Percentiles rank a stretch among this genome's conserved stretches.
Conservation (phyloP, 257 asterid genomes). For the Przewalskia tangutica region DNA sequence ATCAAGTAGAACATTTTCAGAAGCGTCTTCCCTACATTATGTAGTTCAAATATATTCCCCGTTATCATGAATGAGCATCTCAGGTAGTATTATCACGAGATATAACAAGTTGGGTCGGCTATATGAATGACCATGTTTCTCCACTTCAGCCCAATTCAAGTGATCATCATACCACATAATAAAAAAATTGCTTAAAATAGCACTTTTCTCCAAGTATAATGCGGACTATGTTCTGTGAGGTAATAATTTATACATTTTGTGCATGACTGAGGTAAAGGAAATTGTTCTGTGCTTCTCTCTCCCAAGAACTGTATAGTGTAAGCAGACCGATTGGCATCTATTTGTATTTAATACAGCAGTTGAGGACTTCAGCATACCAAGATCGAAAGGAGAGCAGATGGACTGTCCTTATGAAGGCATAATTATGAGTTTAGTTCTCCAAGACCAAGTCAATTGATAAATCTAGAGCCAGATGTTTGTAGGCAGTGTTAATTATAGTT, state of each 20-base stretch:
- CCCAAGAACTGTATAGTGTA: neutral
- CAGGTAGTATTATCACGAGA: too few relatives aligned
- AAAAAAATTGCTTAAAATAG: neutral
- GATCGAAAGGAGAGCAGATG: neutral
- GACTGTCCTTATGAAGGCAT: neutral
- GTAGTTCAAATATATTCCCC: too few relatives aligned
- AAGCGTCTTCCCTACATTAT: too few relatives aligned
- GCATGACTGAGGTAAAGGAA: neutral
- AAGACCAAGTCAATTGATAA: neutral
- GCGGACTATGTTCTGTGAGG: neutral
- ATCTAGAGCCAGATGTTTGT: neutral
- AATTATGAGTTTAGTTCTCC: neutral
- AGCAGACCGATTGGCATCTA: neutral
- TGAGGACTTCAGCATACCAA: neutral
- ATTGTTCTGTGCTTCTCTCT: neutral
- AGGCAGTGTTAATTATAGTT: neutral
- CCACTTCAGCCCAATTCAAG: neutral
- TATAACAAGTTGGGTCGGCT: too few relatives aligned
- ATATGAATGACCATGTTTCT: too few relatives aligned
- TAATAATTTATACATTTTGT: neutral
- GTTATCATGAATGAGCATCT: too few relatives aligned
- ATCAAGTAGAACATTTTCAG: too few relatives aligned
- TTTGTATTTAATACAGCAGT: neutral
- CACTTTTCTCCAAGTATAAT: neutral
- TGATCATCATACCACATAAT: neutral